Conservation (phyloP, 2,329 filamentous ascomycete genomes). For the Arthrobotrys iridis region DNA sequence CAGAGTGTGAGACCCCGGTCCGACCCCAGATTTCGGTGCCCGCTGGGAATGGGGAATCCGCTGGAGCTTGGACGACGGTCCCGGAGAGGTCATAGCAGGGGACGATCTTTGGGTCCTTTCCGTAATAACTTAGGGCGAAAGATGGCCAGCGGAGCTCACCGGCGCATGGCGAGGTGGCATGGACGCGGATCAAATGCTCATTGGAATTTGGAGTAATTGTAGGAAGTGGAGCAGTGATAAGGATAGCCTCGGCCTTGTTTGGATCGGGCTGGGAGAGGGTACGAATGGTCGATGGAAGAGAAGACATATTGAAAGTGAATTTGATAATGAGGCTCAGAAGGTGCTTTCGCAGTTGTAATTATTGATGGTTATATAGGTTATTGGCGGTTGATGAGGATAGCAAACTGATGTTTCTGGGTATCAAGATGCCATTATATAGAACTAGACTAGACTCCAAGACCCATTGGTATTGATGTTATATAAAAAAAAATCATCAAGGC, state of each 20-base stretch:
- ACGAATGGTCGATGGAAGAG: slow-evolving; percentile 31
- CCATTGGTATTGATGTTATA: no score
- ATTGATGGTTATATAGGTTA: not conserved
- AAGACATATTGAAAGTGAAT: slow-evolving; percentile 14
- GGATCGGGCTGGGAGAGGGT: slow-evolving; percentile 38
- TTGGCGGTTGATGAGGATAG: not conserved
- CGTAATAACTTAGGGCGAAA: slow-evolving; percentile 53
- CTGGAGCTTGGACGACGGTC: slow-evolving; percentile 60
- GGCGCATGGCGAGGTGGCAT: slow-evolving; percentile 60
- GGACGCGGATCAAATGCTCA: slow-evolving; percentile 60
- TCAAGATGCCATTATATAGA: slow-evolving; percentile 13
- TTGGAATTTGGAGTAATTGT: slow-evolving; percentile 52
- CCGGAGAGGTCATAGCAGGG: slow-evolving; percentile 62
- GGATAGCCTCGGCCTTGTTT: slow-evolving; percentile 26
- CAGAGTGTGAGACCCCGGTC: slow-evolving; percentile 58
- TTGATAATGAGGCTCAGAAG: no score
- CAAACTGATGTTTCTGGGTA: not conserved
- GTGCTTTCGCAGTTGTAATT: no score
- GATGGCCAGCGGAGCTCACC: slow-evolving; percentile 60
- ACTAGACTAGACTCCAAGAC: no score
- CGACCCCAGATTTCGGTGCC: slow-evolving; percentile 62
- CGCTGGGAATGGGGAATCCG: slow-evolving; percentile 59
- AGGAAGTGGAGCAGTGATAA: slow-evolving; percentile 54
- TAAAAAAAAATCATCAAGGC: no score
- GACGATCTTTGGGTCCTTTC: slow-evolving; percentile 56